phyloP scores from a whole-genome alignment of 768 basidiomycete genomes.

The Lepiota brunneoincarnata region DNA sequence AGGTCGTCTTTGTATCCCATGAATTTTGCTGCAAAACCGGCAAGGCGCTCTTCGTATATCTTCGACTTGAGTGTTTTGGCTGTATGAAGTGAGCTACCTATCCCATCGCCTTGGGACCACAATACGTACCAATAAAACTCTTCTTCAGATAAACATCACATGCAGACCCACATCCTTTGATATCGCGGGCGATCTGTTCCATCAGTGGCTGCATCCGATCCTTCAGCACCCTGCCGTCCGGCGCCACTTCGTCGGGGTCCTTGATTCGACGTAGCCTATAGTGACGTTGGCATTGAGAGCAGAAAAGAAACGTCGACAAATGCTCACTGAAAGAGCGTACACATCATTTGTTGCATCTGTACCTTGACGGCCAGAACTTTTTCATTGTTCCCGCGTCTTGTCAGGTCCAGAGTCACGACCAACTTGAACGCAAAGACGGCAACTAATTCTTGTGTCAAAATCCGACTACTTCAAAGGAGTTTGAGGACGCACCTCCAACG shows the following conservation, averaged over 20 bases:
- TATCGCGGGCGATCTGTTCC: slow-evolving; percentile 33
- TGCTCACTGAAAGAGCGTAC: slow-evolving; percentile 40
- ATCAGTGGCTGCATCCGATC: slow-evolving; percentile 27
- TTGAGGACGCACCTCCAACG: slow-evolving; percentile 29
- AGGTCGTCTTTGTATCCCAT: slow-evolving; percentile 31
- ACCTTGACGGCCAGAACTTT: slow-evolving; percentile 43
- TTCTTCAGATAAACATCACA: slow-evolving; percentile 48
- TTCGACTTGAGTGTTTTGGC: slow-evolving; percentile 34
- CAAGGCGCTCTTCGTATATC: slow-evolving; percentile 36
- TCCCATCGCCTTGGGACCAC: neutral
- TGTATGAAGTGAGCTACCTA: slow-evolving; percentile 12
- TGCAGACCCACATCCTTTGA: slow-evolving; percentile 39
- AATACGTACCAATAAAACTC: slow-evolving; percentile 31
- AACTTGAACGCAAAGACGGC: slow-evolving; percentile 47
- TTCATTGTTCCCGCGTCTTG: slow-evolving; percentile 48
- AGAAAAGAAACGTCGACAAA: neutral
- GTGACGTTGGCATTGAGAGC: neutral
- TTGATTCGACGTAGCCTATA: slow-evolving; percentile 28
- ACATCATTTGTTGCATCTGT: slow-evolving; percentile 51
- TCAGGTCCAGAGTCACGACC: slow-evolving; percentile 45
- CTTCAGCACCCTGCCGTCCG: slow-evolving; percentile 29
- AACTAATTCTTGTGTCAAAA: no score
- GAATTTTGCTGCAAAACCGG: slow-evolving; percentile 30
- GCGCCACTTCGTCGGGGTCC: slow-evolving; percentile 21
- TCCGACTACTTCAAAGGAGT: neutral